Conservation (phyloP, 768 basidiomycete species). For the Mycena amicta region DNA sequence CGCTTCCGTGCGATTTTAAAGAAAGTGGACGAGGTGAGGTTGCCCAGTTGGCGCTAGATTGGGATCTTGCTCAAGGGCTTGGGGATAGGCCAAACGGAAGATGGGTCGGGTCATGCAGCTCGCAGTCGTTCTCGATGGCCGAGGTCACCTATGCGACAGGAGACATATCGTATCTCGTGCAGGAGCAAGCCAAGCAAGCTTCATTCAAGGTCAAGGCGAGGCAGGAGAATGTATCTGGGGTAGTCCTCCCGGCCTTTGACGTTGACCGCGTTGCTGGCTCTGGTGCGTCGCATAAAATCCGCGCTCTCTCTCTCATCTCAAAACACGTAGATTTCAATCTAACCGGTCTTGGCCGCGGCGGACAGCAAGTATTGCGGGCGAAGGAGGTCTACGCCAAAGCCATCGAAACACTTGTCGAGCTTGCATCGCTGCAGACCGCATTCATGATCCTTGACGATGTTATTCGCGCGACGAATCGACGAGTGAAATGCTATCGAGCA, state of each 20-base stretch:
- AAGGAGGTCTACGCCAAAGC: constrained; percentile 98
- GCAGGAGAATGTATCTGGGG: constrained; percentile 98
- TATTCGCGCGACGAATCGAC: constrained; percentile 97
- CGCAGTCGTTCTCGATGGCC: constrained; percentile 97
- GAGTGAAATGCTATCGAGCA: constrained; percentile 99
- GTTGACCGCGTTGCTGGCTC: constrained; percentile 84
- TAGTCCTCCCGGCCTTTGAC: constrained; percentile 93
- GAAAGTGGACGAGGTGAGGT: constrained; percentile 95
- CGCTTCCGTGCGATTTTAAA: constrained; percentile 91
- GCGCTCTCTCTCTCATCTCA: neutral
- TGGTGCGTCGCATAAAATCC: constrained; percentile 46
- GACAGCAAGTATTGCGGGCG: constrained; percentile 92
- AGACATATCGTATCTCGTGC: constrained; percentile 97
- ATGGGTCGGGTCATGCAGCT: constrained; percentile 99
- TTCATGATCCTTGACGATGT: constrained; percentile 99
- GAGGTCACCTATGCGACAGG: constrained; percentile 98
- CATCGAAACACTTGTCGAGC: constrained; percentile 93
- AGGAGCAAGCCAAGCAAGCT: constrained; percentile 91
- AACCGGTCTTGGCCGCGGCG: constrained; percentile 94
- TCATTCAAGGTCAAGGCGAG: constrained; percentile 92
- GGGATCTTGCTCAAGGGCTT: constrained; percentile 26
- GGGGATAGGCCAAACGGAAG: constrained; percentile 87
- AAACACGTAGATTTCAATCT: constrained; percentile 93
- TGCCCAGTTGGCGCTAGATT: too few species aligned
- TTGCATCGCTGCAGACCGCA: constrained; percentile 95